Evolutionary conservation across 441 rosid genomes (phyloP), one percentile per base, ranked within the genome.

Genomic region (Populus hybrid): DNA sequence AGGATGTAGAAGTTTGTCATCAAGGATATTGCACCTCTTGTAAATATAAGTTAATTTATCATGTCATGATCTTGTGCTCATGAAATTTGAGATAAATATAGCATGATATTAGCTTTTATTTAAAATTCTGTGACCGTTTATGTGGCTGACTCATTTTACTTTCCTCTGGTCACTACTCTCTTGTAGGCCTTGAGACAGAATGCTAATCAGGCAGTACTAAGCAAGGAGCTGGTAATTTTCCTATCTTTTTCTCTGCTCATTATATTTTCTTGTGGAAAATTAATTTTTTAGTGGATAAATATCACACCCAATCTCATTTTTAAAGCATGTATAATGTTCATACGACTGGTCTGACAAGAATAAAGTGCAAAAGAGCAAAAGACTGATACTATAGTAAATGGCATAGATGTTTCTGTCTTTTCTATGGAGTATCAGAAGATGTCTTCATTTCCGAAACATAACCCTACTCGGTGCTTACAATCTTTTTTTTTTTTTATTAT

Each of bases 191-290:
- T 93, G 84, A 84, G 64, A 70, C 82, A 79, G 40, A 77, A 83
- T 73, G 93, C 91, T 12, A 93, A 90, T 73, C 89, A 92, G 78
- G 98, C 98, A 77, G 68, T 86, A 74, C 82, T 92, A 71, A 93
- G 97, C 92, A 93, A 93, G 87, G 84, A 93, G 68, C 77, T 92
- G 95, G 98, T 90, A 92, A 71, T 68, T 42, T 74, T 69, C 21
- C 64, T 77, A 10, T 7, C 36, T n/a, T 69, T 72, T 29, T 9
- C 65, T 56, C 14, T 69, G 20, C 14, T 45, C 28, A 50, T 80
- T 73, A 68, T 80, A 29, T 63, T 23, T 69, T 74, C 36, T 65
- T 24, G 11, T 77, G 12, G 9, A 65, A 24, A 12, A 23, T 31
- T 38, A 24, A 10, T 69, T 18, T 18, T 16, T 38, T 64, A 56